These are phyloP conservation scores for Obba rivulosa DNA, from an alignment of 768 basidiomycete species.

Conservation along the genomic window DNA sequence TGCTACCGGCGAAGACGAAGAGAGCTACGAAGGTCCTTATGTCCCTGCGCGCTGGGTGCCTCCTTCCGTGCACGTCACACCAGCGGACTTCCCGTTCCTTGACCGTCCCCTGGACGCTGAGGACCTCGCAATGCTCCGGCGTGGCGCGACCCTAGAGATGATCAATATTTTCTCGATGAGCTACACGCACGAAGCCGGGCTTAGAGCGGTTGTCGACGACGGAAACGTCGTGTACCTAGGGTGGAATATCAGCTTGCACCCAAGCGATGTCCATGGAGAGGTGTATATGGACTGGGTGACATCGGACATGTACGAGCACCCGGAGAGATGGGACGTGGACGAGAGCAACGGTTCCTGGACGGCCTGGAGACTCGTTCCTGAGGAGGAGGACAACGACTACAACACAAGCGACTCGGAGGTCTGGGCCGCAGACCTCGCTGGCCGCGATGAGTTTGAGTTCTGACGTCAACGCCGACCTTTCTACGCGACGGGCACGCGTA, in stretches of 20 bases:
- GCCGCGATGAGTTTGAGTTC: no score
- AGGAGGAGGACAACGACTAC: conserved; percentile 28
- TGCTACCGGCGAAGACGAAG: conserved; percentile 23
- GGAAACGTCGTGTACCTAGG: conserved; percentile 52
- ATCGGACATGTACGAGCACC: conserved; percentile 35
- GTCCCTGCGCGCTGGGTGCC: conserved; percentile 54
- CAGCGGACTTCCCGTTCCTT: conserved; percentile 28
- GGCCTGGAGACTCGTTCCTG: conserved; percentile 35
- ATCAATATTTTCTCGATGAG: conserved; percentile 47
- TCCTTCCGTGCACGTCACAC: conserved; percentile 34
- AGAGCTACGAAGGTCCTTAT: conserved; percentile 34
- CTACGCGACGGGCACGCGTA: no score
- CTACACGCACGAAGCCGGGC: conserved; percentile 50
- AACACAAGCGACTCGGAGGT: conserved; percentile 35
- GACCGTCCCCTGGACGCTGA: conserved; percentile 27
- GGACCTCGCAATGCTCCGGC: conserved; percentile 42
- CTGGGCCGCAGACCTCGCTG: conserved; percentile 22
- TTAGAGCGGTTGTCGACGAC: conserved; percentile 37
- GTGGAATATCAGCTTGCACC: conserved; percentile 56
- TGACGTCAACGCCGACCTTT: no score
- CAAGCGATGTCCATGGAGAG: conserved; percentile 36
- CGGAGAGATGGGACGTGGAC: conserved; percentile 40
- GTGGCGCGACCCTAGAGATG: conserved; percentile 59
- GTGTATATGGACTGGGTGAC: conserved; percentile 34
- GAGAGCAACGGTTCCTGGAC: conserved; percentile 36